These are phyloP conservation scores for Rhodotorula sp. DNA, from an alignment of 1,284 basidiomycete species.

Conservation along the genomic window DNA sequence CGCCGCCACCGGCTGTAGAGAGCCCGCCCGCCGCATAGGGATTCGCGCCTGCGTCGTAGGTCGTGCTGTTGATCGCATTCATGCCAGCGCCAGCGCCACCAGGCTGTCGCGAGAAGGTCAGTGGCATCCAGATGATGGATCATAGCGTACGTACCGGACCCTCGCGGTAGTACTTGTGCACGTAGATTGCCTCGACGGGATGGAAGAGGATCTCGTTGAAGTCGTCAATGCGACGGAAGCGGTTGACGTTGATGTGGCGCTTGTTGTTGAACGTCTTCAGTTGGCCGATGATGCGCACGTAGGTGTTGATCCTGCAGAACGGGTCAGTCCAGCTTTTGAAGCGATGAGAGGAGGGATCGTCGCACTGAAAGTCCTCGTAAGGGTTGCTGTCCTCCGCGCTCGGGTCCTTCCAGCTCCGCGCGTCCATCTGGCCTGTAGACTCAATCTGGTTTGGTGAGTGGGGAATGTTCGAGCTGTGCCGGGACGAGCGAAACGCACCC, in stretches of 20 bases:
- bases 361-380: conserved; percentile 48
- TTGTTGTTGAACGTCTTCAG: conserved; percentile 84
- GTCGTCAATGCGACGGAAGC: conserved; percentile 70
- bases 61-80: conserved; percentile 12
- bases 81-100: conserved; percentile 37
- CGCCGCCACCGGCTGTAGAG: conserved; percentile 17
- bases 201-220: conserved; percentile 84
- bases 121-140: too few species aligned
- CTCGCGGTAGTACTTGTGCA: conserved; percentile 50
- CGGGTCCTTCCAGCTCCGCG: conserved; percentile 71
- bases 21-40: conserved; percentile 24
- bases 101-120: conserved; percentile 17
- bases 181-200: conserved; percentile 61
- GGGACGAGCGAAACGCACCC: conserved; percentile 49
- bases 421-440: conserved; percentile 12
- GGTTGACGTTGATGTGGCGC: conserved; percentile 74
- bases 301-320: conserved; percentile 66
- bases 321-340: conserved; percentile 44
- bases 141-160: conserved; percentile 15
- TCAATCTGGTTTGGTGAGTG: not conserved
- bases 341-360: not conserved
- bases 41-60: conserved; percentile 25
- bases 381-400: conserved; percentile 53
- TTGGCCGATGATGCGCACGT: conserved; percentile 85
- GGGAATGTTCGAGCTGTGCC: too few species aligned